A percentile compares a stretch with the other conserved stretches of the same genome.
phyloP scores from a whole-genome alignment of 371 early-diverging fungal genomes.

The Rhizopus stolonifer region DNA sequence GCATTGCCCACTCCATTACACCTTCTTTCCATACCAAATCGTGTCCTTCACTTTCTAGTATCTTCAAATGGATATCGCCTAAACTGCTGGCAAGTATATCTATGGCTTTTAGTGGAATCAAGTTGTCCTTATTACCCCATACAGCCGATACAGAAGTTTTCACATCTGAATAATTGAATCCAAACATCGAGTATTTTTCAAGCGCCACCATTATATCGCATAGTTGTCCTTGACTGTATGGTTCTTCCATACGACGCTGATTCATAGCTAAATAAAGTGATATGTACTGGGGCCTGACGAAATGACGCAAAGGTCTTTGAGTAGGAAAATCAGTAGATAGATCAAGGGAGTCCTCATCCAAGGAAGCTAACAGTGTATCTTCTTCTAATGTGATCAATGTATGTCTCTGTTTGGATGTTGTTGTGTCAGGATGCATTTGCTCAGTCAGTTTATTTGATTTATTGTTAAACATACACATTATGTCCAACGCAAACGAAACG shows the following conservation, averaged over 20 bases:
- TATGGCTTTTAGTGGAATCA: slow-evolving; percentile 42
- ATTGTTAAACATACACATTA: slow-evolving; percentile 49
- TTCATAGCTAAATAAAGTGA: slow-evolving; percentile 53
- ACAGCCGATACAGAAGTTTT: slow-evolving; percentile 43
- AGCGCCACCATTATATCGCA: slow-evolving; percentile 46
- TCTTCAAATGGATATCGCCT: slow-evolving; percentile 42
- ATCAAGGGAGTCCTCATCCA: slow-evolving; percentile 33
- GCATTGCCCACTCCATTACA: slow-evolving; percentile 52
- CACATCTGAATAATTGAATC: slow-evolving; percentile 45
- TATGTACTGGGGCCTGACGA: slow-evolving; percentile 44
- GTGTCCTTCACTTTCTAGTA: slow-evolving; percentile 52
- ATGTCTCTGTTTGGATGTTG: not conserved
- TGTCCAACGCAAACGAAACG: slow-evolving; percentile 47
- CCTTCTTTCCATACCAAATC: slow-evolving; percentile 58
- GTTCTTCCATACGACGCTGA: slow-evolving; percentile 36
- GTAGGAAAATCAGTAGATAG: slow-evolving; percentile 47
- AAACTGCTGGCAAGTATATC: slow-evolving; percentile 40
- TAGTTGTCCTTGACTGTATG: slow-evolving; percentile 40
- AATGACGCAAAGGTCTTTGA: slow-evolving; percentile 45
- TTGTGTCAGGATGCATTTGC: not conserved
- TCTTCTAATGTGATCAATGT: slow-evolving; percentile 34
- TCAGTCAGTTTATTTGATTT: slow-evolving; percentile 1
- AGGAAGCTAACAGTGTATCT: slow-evolving; percentile 31
- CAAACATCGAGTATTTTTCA: slow-evolving; percentile 48
- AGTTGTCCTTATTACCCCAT: slow-evolving; percentile 50